Evolutionary conservation across 2,329 filamentous ascomycete genomes (phyloP).

Genomic region (Penicillium sp.): DNA sequence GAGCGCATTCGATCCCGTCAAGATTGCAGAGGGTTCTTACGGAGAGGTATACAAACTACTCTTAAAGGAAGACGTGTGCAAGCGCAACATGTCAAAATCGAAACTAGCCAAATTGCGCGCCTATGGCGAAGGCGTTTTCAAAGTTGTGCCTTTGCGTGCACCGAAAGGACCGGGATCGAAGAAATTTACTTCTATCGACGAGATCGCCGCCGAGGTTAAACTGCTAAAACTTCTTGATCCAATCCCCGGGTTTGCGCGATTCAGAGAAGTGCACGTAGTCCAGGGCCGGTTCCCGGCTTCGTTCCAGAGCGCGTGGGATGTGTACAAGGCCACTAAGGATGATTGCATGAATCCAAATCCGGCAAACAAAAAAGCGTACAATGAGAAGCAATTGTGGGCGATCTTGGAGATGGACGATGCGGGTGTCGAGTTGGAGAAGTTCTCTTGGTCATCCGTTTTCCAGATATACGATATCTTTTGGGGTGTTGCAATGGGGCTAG

Average conservation of each 20-base stretch:
- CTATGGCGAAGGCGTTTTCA: constrained; percentile 44
- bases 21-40: constrained; percentile 64
- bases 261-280: constrained; percentile 56
- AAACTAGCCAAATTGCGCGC: constrained; percentile 35
- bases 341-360: constrained; percentile 56
- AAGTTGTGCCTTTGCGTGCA: constrained; percentile 46
- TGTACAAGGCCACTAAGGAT: constrained; percentile 38
- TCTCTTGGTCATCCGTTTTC: constrained; percentile 39
- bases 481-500: constrained; percentile 60
- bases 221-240: constrained; percentile 56
- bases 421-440: constrained; percentile 53
- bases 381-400: constrained; percentile 57
- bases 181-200: constrained; percentile 43
- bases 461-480: constrained; percentile 63
- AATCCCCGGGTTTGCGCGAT: constrained; percentile 61
- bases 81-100: constrained; percentile 32
- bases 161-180: constrained; percentile 38
- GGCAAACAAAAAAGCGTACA: constrained; percentile 50
- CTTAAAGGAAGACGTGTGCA: constrained; percentile 33
- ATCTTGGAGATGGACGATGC: constrained; percentile 65
- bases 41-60: constrained; percentile 61
- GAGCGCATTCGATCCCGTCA: constrained; percentile 46
- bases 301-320: constrained; percentile 47
- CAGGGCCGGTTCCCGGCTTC: constrained; percentile 52
- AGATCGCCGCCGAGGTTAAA: constrained; percentile 48